Evolutionary conservation across 1,284 basidiomycete genomes (phyloP), one percentile per base, ranked within the genome.

Genomic region (Ustilago lituana): DNA sequence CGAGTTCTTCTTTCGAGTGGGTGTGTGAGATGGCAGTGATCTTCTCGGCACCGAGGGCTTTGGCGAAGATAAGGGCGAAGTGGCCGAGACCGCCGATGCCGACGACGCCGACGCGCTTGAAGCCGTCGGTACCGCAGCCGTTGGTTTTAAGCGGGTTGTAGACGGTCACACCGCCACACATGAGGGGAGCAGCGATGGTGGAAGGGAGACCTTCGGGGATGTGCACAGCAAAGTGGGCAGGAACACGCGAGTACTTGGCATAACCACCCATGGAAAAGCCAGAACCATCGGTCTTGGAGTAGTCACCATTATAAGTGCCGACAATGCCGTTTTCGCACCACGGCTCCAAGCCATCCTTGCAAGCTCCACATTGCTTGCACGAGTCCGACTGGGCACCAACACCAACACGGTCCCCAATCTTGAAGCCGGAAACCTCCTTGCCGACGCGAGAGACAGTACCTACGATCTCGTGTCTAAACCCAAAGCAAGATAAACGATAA

Each of bases 371-470:
- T 17, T 84, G 53, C 53, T 85, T 79, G 82, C 88, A 89, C 15
- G 85, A 84, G 50, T 83, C 84, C 27, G 87, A 84, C 76, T 87
- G 86, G 1, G 88, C 87, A 17, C 88, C 88, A 8, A 89, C 87
- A 51, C 88, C 88, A 49, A 86, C 88, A 10, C 87, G 83, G 72
- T 89, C 86, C 47, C 88, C 88, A 35, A 86, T 83, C 73, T 87
- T 87, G 83, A 88, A 84, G 45, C 83, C 84, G 8, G 80, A 84
- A 35, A 88, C 87, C 37, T 87, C 84, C 17, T 53, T 62, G 11
- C 73, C 75, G 9, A 75, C 73, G 38, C 62, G 59, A n/a, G 71
- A 55, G 24, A 87, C 87, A 11, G 83, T 84, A 7, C 88, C 88
- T 48, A 87, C 84, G 58, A 89, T 88, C 80, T 89, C 88, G 77